Percentiles rank a stretch among this genome's conserved stretches.
phyloP scores from a whole-genome alignment of 2,329 filamentous ascomycete genomes.

The Apiospora hydei region DNA sequence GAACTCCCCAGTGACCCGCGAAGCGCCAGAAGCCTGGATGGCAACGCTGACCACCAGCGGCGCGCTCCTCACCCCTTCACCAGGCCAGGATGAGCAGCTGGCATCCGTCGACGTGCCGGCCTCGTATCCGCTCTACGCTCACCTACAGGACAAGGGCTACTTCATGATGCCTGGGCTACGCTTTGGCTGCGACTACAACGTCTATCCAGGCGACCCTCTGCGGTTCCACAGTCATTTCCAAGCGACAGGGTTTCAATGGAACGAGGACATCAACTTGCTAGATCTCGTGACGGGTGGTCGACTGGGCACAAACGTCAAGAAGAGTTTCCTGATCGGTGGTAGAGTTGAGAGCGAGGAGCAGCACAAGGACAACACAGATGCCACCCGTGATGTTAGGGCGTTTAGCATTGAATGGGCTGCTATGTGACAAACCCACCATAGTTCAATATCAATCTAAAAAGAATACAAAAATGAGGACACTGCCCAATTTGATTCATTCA shows the following conservation, averaged over 20 bases:
- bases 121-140: conserved; percentile 79
- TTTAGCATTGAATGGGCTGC: conserved; percentile 26
- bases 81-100: conserved; percentile 24
- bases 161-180: conserved; percentile 91
- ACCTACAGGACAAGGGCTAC: conserved; percentile 81
- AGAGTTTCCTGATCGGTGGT: conserved; percentile 88
- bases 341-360: conserved; percentile 47
- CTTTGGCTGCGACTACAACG: conserved; percentile 93
- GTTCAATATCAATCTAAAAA: no score
- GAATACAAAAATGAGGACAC: neutral
- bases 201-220: conserved; percentile 93
- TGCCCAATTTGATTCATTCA: no score
- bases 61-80: conserved; percentile 37
- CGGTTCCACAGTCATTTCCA: conserved; percentile 96
- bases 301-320: conserved; percentile 94
- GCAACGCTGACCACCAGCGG: conserved; percentile 51
- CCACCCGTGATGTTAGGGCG: neutral
- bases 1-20: conserved; percentile 1
- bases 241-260: conserved; percentile 84
- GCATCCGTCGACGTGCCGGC: conserved; percentile 45
- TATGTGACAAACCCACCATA: neutral
- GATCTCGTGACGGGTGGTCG: conserved; percentile 87
- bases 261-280: conserved; percentile 83
- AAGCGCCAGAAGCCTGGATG: conserved; percentile 22
- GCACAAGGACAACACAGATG: neutral